Base-by-base conservation (phyloP, 768 basidiomycete species). In the Suillus lakei region DNA sequence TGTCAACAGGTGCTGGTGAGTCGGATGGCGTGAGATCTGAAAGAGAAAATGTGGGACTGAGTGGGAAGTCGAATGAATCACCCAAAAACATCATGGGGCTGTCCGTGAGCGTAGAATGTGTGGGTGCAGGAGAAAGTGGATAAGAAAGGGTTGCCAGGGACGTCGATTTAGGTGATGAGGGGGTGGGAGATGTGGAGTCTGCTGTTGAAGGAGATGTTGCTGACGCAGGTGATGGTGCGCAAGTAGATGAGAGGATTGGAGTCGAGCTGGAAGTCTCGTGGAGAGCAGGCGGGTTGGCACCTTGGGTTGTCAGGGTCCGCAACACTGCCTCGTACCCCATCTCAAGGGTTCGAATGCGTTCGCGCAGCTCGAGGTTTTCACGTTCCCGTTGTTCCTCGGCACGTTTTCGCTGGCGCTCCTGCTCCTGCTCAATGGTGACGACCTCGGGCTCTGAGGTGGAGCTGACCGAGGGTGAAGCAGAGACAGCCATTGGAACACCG, bases 311-410 rank as follows among this genome's bases (percentile, higher is more conserved):
- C 63, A 94, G 82, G 10, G 91, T 91, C 69, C 89, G 91, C 67
- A 93, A 82, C 63, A 94, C 90, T 59, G 88, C 88, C 67, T 92
- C 90, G 87, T 92, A 94, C 30, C 92, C 91, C 54, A 83, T 85
- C 79, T 94, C 93, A 28, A 93, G 89, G 0, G 88, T 89, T 70
- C 85, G 86, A 74, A 93, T 89, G 51, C 92, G 84, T 75, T 92
- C 91, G 68, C 84, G 85, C 54, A 95, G 81, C 72, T 92, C 89
- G 68, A 86, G 81, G 65, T 94, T 95, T 80, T 95, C 88, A 46
- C 80, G 83, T 68, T 90, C 89, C 50, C 82, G 79, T 41, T 71
- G 75, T 23, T 83, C 82, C 54, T 77, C 77, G 21, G 78, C 78
- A 54, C 72, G 76, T 68, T 77, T 75, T 50, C 74, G 74, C 39